phyloP scores from a whole-genome alignment of 2,329 filamentous ascomycete species.

The Ascochyta lentis region DNA sequence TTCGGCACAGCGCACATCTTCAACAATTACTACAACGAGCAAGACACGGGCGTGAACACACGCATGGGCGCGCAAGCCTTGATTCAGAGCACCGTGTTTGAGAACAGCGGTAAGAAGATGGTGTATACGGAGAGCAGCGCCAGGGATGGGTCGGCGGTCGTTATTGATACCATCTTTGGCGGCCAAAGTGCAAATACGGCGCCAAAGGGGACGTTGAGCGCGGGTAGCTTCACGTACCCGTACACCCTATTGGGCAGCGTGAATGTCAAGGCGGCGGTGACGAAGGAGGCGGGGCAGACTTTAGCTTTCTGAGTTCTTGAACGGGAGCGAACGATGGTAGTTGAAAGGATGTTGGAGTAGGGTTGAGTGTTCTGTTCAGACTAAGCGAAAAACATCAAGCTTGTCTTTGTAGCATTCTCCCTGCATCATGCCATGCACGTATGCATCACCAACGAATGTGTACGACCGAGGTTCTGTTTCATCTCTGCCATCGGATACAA shows the following conservation, averaged over 20 bases:
- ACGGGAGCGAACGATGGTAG: too few relatives aligned
- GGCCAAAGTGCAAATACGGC: slow-evolving; percentile 57
- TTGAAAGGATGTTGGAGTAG: too few relatives aligned
- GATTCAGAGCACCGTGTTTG: slow-evolving; percentile 58
- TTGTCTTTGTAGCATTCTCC: neutral
- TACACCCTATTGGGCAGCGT: slow-evolving; percentile 60
- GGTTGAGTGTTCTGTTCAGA: neutral
- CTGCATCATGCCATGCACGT: neutral
- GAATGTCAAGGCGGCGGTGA: slow-evolving; percentile 56
- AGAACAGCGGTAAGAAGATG: slow-evolving; percentile 64
- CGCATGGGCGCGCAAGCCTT: slow-evolving; percentile 51
- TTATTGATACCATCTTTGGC: slow-evolving; percentile 52
- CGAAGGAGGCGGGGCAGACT: slow-evolving; percentile 34
- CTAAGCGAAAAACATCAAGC: neutral
- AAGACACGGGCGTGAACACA: slow-evolving; percentile 49
- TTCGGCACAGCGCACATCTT: slow-evolving; percentile 70
- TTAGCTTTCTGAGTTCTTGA: slow-evolving; percentile 14
- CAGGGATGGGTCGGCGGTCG: slow-evolving; percentile 51
- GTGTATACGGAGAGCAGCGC: slow-evolving; percentile 61
- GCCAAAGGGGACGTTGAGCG: slow-evolving; percentile 56
- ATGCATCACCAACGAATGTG: neutral
- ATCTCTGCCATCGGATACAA: neutral
- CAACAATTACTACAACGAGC: slow-evolving; percentile 55
- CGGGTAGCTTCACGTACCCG: slow-evolving; percentile 55
- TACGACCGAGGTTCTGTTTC: neutral